A percentile compares a stretch with the other conserved stretches of the same genome.
phyloP scores from a whole-genome alignment of 1,284 basidiomycete genomes.

The Grifola frondosa region DNA sequence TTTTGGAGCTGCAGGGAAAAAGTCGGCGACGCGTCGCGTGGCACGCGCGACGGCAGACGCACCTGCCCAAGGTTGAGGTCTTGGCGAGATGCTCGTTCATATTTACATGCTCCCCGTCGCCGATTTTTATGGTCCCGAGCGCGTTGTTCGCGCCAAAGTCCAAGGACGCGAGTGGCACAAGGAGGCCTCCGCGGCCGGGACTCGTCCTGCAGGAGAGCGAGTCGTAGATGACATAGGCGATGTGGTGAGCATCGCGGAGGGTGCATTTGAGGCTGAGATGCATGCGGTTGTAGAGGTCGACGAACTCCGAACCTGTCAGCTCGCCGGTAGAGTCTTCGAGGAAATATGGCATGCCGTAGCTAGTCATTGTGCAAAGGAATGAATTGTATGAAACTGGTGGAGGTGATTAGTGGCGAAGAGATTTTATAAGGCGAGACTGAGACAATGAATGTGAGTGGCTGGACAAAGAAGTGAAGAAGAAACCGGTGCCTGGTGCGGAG shows the following conservation, averaged over 20 bases:
- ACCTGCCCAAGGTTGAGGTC: conserved; percentile 42
- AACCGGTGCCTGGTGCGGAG: conserved; percentile 1
- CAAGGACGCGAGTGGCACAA: conserved; percentile 45
- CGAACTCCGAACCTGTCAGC: conserved; percentile 52
- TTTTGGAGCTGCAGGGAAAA: conserved; percentile 34
- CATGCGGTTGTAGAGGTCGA: conserved; percentile 63
- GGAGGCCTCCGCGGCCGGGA: conserved; percentile 25
- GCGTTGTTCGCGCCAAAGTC: conserved; percentile 49
- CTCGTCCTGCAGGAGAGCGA: conserved; percentile 10
- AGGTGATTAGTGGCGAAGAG: neutral
- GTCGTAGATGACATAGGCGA: conserved; percentile 55
- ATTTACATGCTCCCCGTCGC: conserved; percentile 34
- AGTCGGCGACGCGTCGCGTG: conserved; percentile 1
- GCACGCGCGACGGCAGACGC: conserved; percentile 8
- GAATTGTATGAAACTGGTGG: neutral
- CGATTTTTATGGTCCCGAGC: conserved; percentile 52
- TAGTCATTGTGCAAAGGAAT: conserved; percentile 34
- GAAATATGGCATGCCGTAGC: conserved; percentile 56
- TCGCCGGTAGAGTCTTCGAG: conserved; percentile 61
- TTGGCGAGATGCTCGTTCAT: conserved; percentile 55
- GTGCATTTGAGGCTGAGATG: conserved; percentile 49
- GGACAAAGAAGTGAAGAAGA: conserved; percentile 6
- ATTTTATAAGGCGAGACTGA: neutral
- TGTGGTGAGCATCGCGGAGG: conserved; percentile 38
- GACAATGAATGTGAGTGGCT: neutral